Evolutionary conservation across 805 yeast genomes (phyloP), one percentile per base, ranked within the genome.

Genomic region (Yamadazyma akitaensis): DNA sequence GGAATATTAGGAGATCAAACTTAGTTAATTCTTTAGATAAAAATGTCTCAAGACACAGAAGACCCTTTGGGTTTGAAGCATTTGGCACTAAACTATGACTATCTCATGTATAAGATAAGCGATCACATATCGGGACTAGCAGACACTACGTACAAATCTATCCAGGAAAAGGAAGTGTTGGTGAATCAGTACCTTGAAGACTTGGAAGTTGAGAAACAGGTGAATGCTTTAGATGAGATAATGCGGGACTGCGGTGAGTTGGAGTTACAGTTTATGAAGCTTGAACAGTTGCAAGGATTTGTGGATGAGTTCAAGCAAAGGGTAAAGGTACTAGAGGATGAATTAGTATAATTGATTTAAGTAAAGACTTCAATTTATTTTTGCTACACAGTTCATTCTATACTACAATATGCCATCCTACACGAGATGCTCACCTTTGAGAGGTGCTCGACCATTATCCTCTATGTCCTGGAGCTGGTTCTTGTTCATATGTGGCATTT

Each of bases 41-140:
- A 11, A 11, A 28, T 28, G 32, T 28, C 32, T 28, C 32, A 17
- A 14, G 30, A 33, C 14, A 10, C 26, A 13, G 78, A 75, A 19
- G 91, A 85, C 61, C 88, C 89, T 1, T 64, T 85, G 21, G 79
- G 82, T 11, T 72, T 85, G 14, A 77, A 80, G 54, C 73, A 76
- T 46, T 64, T 86, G 37, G 79, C 86, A 0, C 67, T 83, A 19
- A 77, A 75, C 44, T 85, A 77, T 58, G 92, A 86, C 55, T 82
- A 84, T 54, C 61, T 86, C 34, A 59, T 85, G 59, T 82, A 70
- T 64, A 80, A 79, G 58, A 82, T 86, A 42, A 73, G 75, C 39
- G 86, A 81, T 50, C 73, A 75, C 44, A 73, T 85, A 6, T 63
- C 72, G 18, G 64, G 69, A 2, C 61, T 82, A 19, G 71, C 80